Evolutionary conservation across 2,329 filamentous ascomycete species (phyloP).

Genomic region (Fusarium agapanthi): DNA sequence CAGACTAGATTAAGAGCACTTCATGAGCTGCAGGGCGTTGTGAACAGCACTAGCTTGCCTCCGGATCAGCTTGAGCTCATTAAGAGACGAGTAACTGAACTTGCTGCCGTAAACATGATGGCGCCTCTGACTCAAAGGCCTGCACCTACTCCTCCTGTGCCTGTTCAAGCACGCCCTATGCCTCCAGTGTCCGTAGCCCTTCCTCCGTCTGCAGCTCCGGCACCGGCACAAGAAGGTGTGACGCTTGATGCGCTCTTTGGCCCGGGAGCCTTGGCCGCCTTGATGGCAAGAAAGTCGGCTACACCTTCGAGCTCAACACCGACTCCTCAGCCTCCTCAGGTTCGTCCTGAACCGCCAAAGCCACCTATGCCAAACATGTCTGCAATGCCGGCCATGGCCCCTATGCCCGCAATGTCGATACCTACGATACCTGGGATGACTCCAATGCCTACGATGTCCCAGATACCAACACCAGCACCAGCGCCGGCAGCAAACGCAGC

Average conservation of each 20-base stretch:
- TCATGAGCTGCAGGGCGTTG: constrained; percentile 77
- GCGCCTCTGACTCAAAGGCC: constrained; percentile 55
- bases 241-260: constrained; percentile 69
- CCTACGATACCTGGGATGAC: constrained; percentile 52
- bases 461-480: constrained; percentile 41
- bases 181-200: constrained; percentile 48
- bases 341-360: constrained; percentile 15
- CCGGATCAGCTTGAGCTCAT: constrained; percentile 85
- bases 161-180: constrained; percentile 45
- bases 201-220: constrained; percentile 44
- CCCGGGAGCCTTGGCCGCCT: constrained; percentile 65
- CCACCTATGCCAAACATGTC: constrained; percentile 10
- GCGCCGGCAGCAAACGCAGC: constrained; percentile 51
- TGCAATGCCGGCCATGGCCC: constrained; percentile 44
- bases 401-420: constrained; percentile 51
- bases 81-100: constrained; percentile 82
- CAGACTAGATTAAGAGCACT: constrained; percentile 85
- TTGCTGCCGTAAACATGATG: constrained; percentile 71
- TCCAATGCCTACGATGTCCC: constrained; percentile 52
- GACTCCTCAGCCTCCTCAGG: constrained; percentile 47
- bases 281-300: constrained; percentile 63
- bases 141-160: constrained; percentile 49
- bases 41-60: constrained; percentile 80
- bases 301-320: constrained; percentile 60
- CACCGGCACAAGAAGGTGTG: constrained; percentile 48